Percentiles rank a stretch among this genome's conserved stretches.
phyloP scores from a whole-genome alignment of 768 basidiomycete species.

The Daedaleopsis sinensis region DNA sequence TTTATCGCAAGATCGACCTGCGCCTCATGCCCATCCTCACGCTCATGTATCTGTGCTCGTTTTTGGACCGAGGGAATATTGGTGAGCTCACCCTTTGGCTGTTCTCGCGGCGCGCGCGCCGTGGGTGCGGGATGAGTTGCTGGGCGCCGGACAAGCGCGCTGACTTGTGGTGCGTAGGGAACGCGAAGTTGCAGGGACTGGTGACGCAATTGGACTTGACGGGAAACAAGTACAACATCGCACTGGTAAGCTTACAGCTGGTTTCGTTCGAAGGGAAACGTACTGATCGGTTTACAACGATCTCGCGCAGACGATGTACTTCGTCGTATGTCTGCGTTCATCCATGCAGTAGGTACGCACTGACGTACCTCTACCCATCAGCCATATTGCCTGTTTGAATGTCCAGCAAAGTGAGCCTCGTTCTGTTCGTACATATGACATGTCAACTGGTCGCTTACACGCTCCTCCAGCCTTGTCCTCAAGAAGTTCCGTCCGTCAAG shows the following conservation, averaged over 20 bases:
- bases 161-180: constrained; percentile 9
- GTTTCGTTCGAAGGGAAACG: background rate
- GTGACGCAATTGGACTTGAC: constrained; percentile 54
- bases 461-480: constrained; percentile 44
- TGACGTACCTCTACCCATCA: constrained; percentile 22
- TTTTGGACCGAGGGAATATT: constrained; percentile 31
- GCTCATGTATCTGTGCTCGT: constrained; percentile 36
- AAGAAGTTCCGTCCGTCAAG: constrained; percentile 68
- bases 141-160: background rate
- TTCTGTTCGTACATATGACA: background rate
- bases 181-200: constrained; percentile 47
- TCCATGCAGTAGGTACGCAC: background rate
- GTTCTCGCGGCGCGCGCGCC: background rate
- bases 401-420: constrained; percentile 63
- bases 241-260: constrained; percentile 46
- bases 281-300: background rate
- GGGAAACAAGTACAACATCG: constrained; percentile 66
- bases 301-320: constrained; percentile 59
- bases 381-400: constrained; percentile 69
- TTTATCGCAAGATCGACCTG: constrained; percentile 35
- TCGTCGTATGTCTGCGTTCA: constrained; percentile 50
- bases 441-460: background rate
- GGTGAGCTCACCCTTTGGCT: constrained; percentile 5
- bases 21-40: constrained; percentile 34
- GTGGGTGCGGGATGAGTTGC: background rate